These are phyloP conservation scores for Malus hybrid DNA, from an alignment of 331 rosid genomes.

Conservation along the genomic window DNA sequence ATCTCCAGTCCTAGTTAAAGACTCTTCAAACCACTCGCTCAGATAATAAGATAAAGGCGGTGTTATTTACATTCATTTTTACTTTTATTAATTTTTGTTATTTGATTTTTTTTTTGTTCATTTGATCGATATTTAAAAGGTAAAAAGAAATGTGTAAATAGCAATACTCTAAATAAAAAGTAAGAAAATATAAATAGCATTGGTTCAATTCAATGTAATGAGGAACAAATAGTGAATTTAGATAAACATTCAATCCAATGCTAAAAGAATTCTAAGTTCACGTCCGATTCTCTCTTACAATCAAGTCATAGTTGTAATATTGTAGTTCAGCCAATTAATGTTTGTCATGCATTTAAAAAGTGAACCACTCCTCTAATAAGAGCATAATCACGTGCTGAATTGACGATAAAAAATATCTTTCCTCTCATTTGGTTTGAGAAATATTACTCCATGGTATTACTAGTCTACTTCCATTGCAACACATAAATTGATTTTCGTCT, in stretches of 20 bases:
- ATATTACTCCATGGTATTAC: background rate
- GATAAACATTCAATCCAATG: background rate
- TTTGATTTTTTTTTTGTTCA: too few species aligned
- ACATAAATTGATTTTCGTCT: background rate
- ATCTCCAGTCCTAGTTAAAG: background rate
- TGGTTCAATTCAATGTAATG: background rate
- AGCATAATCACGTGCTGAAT: background rate
- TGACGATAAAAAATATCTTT: too few species aligned
- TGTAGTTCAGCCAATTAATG: too few species aligned
- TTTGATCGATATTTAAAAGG: too few species aligned
- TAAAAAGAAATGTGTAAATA: too few species aligned
- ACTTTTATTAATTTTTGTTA: too few species aligned
- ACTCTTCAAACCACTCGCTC: background rate
- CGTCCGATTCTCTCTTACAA: too few species aligned
- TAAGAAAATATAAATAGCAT: background rate
- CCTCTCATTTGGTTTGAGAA: too few species aligned
- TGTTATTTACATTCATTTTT: background rate
- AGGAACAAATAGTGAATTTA: background rate
- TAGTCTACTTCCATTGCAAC: background rate
- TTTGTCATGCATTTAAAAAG: too few species aligned
- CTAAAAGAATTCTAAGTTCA: background rate
- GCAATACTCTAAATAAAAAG: background rate
- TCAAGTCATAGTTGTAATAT: too few species aligned
- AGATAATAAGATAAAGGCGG: background rate
- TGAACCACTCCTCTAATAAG: too few species aligned